phyloP scores from a whole-genome alignment of 2,329 filamentous ascomycete genomes.

The Aureobasidium sp. region DNA sequence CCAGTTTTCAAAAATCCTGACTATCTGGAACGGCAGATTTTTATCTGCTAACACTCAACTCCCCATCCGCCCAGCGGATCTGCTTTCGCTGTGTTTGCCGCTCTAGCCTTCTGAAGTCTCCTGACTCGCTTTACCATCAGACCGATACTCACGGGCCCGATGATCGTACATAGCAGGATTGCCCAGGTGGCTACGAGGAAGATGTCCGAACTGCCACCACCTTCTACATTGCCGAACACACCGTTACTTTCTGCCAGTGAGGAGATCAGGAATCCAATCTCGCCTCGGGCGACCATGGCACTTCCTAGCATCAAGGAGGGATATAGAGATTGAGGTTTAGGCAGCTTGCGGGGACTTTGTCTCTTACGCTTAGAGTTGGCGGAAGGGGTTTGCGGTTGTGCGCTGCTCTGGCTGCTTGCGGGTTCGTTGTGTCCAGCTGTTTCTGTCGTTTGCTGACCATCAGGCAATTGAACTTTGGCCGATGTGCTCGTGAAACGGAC shows the following conservation, averaged over 20 bases:
- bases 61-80: conserved; percentile 43
- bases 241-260: conserved; percentile 55
- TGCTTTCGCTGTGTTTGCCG: conserved; percentile 20
- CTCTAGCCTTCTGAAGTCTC: conserved; percentile 32
- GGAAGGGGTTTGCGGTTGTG: neutral
- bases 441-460: neutral
- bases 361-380: conserved; percentile 17
- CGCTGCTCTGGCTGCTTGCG: too few species aligned
- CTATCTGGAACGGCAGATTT: neutral
- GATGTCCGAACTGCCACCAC: conserved; percentile 34
- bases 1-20: neutral
- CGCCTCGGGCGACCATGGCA: conserved; percentile 68
- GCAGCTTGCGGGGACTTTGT: neutral
- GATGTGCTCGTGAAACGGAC: conserved; percentile 28
- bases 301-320: conserved; percentile 59
- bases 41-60: conserved; percentile 21
- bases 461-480: conserved; percentile 8
- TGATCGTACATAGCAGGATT: conserved; percentile 50
- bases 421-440: neutral
- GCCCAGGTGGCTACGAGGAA: conserved; percentile 52
- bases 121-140: conserved; percentile 42
- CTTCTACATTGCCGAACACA: conserved; percentile 33
- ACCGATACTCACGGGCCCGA: conserved; percentile 48
- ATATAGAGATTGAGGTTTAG: conserved; percentile 49
- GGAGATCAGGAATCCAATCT: conserved; percentile 72